Percentiles rank a stretch among this genome's conserved stretches.
phyloP scores from a whole-genome alignment of 441 rosid species.

The Macaranga tanarius region DNA sequence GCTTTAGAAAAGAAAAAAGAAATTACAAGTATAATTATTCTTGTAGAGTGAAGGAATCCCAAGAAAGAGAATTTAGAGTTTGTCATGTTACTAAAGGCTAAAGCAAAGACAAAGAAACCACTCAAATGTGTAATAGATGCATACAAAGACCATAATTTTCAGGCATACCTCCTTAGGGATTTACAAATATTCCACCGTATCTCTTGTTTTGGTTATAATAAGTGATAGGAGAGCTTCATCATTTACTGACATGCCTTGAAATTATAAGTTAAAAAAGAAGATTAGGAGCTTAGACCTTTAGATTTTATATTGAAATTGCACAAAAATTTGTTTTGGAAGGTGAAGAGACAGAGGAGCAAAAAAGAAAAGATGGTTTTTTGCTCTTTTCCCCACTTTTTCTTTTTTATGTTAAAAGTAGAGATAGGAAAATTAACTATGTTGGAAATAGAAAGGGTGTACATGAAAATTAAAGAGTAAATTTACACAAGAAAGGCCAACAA shows the following conservation, averaged over 20 bases:
- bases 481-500: conserved; percentile 33
- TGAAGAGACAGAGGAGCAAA: conserved; percentile 27
- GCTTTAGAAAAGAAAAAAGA: conserved; percentile 22
- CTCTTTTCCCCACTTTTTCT: conserved; percentile 16
- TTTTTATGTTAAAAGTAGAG: conserved; percentile 32
- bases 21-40: conserved; percentile 13
- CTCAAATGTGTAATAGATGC: conserved; percentile 42
- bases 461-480: conserved; percentile 27
- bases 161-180: conserved; percentile 54
- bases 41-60: conserved; percentile 71
- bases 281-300: not conserved
- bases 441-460: conserved; percentile 22
- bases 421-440: conserved; percentile 28
- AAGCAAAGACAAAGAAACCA: conserved; percentile 56
- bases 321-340: conserved; percentile 47
- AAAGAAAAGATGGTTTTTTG: conserved; percentile 37
- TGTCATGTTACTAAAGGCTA: conserved; percentile 59
- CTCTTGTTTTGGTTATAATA: conserved; percentile 23
- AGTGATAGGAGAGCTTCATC: conserved; percentile 23
- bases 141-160: conserved; percentile 40
- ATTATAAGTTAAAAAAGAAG: conserved; percentile 24
- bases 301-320: conserved; percentile 36
- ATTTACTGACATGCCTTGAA: conserved; percentile 42
- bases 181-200: conserved; percentile 40
- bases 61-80: conserved; percentile 47